Conservation (phyloP, 73 alveolate species). For the Paramecium sexaurelia region DNA sequence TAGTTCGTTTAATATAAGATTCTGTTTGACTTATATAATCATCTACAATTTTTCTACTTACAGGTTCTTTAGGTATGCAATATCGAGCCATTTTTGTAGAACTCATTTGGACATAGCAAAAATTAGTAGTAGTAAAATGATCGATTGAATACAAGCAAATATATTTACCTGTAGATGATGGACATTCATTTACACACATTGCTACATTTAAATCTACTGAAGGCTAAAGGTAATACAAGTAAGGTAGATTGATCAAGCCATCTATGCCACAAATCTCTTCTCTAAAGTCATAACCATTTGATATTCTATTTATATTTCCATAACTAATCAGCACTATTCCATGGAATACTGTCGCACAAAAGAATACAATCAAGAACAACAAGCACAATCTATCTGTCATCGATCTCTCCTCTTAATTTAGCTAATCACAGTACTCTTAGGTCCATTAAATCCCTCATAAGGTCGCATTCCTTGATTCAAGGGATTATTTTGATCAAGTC, state of each 20-base stretch:
- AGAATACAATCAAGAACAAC: slow-evolving; percentile 35
- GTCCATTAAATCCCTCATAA: slow-evolving; percentile 66
- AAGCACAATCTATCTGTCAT: slow-evolving; percentile 66
- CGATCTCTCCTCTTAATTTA: slow-evolving; percentile 27
- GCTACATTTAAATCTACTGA: slow-evolving; percentile 62
- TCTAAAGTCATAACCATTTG: slow-evolving; percentile 72
- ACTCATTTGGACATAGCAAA: slow-evolving; percentile 43
- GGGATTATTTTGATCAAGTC: slow-evolving; percentile 54
- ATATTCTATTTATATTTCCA: slow-evolving; percentile 64
- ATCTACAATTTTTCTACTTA: not conserved
- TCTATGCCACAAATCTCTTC: slow-evolving; percentile 72
- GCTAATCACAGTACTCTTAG: slow-evolving; percentile 32
- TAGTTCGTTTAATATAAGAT: slow-evolving; percentile 26
- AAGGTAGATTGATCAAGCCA: slow-evolving; percentile 58
- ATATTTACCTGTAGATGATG: slow-evolving; percentile 4
- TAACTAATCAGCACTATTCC: slow-evolving; percentile 46
- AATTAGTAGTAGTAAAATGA: not conserved
- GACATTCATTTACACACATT: slow-evolving; percentile 70
- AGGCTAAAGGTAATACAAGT: slow-evolving; percentile 69
- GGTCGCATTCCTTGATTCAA: slow-evolving; percentile 59
- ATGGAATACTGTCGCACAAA: slow-evolving; percentile 42
- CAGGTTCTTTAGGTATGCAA: slow-evolving; percentile 27
- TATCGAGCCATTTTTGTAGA: slow-evolving; percentile 3
- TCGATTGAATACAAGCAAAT: slow-evolving; percentile 43
- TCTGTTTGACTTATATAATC: slow-evolving; percentile 16